Conservation (phyloP, 2,329 filamentous ascomycete genomes). For the Curvularia lunata region DNA sequence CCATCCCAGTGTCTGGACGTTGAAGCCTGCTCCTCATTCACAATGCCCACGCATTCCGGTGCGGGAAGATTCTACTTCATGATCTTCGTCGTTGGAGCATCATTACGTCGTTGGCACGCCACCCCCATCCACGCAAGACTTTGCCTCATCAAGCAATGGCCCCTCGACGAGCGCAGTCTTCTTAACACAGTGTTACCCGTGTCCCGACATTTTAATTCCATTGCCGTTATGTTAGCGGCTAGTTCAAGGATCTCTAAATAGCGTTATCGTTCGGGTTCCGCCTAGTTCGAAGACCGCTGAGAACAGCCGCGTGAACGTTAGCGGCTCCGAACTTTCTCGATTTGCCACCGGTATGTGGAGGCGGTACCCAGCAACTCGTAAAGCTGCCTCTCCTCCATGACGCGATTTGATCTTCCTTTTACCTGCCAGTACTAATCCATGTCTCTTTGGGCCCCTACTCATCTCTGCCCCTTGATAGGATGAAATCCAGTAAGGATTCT, state of each 20-base stretch:
- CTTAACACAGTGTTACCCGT: too few relatives aligned
- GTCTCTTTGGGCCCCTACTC: neutral
- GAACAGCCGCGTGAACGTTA: constrained; percentile 9
- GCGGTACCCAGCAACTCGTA: neutral
- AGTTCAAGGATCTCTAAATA: constrained; percentile 1
- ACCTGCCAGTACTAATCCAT: neutral
- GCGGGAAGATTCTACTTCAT: neutral
- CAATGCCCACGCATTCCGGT: neutral
- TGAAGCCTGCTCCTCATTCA: constrained; percentile 3
- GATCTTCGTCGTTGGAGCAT: constrained; percentile 1
- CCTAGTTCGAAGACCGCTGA: constrained; percentile 7
- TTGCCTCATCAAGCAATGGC: neutral
- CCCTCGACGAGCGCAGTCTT: neutral
- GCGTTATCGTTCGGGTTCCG: neutral
- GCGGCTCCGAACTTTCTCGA: constrained; percentile 10
- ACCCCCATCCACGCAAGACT: neutral
- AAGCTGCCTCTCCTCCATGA: neutral
- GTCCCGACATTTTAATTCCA: neutral
- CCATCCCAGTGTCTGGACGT: neutral
- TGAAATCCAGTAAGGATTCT: too few relatives aligned
- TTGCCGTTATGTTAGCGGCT: neutral
- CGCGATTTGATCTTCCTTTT: neutral
- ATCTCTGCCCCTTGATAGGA: neutral
- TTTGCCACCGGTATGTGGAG: constrained; percentile 10
- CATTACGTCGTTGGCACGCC: constrained; percentile 15